These are phyloP conservation scores for Yamadazyma takamatsuzukensis DNA, from an alignment of 805 yeast species.

Conservation along the genomic window DNA sequence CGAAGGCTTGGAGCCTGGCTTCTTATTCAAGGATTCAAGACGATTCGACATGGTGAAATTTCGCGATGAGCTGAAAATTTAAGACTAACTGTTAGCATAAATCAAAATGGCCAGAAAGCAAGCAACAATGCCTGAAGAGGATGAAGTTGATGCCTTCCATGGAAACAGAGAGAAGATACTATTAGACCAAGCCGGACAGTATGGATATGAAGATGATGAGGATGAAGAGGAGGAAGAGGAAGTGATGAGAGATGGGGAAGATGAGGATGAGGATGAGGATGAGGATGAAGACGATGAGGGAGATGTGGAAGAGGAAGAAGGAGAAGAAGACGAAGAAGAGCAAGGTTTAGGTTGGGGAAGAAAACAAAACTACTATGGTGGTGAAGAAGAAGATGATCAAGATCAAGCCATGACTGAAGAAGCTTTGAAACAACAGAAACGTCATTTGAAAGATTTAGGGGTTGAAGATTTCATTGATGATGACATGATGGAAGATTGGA, in stretches of 20 bases:
- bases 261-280: conserved; percentile 27
- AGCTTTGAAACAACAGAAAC: conserved; percentile 80
- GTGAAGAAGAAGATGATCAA: conserved; percentile 67
- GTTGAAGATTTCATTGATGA: conserved; percentile 65
- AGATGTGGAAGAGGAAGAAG: conserved; percentile 26
- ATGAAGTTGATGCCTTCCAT: conserved; percentile 69
- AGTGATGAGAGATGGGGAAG: conserved; percentile 43
- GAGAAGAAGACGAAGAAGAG: conserved; percentile 22
- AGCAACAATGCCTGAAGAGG: conserved; percentile 38
- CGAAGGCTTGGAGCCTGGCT: conserved; percentile 42
- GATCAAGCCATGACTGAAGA: conserved; percentile 83
- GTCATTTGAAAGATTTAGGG: conserved; percentile 64
- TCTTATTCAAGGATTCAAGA: conserved; percentile 38
- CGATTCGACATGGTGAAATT: conserved; percentile 33
- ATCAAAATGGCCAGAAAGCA: conserved; percentile 9
- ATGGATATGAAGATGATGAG: conserved; percentile 17
- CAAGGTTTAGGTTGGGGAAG: conserved; percentile 44
- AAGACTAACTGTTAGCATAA: conserved; percentile 19
- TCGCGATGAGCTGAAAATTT: conserved; percentile 6
- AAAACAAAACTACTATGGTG: conserved; percentile 51
- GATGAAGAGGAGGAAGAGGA: conserved; percentile 43
- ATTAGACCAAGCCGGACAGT: conserved; percentile 53
- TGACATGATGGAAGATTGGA: conserved; percentile 79
- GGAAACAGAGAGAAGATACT: conserved; percentile 55
- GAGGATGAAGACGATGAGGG: conserved; percentile 45